A percentile compares a stretch with the other conserved stretches of the same genome.
Evolutionary conservation across 2,329 filamentous ascomycete genomes (phyloP).

Genomic region (Mollisia scopiformis): DNA sequence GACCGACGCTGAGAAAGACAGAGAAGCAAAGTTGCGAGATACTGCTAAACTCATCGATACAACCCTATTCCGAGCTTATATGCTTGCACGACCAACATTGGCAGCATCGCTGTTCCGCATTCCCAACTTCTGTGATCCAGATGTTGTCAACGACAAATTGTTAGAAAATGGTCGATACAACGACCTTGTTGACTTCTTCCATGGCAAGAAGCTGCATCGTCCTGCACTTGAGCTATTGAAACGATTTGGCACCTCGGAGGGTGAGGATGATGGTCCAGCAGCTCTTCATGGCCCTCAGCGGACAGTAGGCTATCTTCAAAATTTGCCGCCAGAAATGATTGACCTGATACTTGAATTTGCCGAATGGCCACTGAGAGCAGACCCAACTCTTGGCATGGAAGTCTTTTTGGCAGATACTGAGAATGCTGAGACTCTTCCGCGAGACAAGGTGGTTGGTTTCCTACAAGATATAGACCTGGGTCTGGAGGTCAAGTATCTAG

Average conservation of each 20-base stretch:
- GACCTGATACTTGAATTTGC: slow-evolving; percentile 91
- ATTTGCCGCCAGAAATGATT: slow-evolving; percentile 82
- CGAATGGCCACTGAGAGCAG: slow-evolving; percentile 78
- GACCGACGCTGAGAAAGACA: slow-evolving; percentile 51
- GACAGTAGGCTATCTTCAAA: slow-evolving; percentile 89
- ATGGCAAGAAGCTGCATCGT: slow-evolving; percentile 90
- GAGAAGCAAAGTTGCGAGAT: slow-evolving; percentile 71
- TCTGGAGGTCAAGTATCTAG: slow-evolving; percentile 81
- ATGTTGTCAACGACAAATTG: slow-evolving; percentile 90
- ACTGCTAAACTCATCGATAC: slow-evolving; percentile 90
- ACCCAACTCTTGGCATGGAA: slow-evolving; percentile 82
- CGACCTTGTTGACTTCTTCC: slow-evolving; percentile 96
- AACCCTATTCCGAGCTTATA: slow-evolving; percentile 90
- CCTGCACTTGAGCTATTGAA: slow-evolving; percentile 82
- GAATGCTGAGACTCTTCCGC: slow-evolving; percentile 87
- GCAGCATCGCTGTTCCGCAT: slow-evolving; percentile 92
- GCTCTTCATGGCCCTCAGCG: slow-evolving; percentile 77
- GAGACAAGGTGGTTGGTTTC: slow-evolving; percentile 75
- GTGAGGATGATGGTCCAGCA: slow-evolving; percentile 53
- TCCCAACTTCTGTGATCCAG: slow-evolving; percentile 95
- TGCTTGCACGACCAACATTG: slow-evolving; percentile 85
- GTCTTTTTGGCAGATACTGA: slow-evolving; percentile 92
- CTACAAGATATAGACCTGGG: slow-evolving; percentile 68
- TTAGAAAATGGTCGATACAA: slow-evolving; percentile 88
- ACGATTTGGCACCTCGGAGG: slow-evolving; percentile 71